These are phyloP conservation scores for Didymellaceae sp. DNA, from an alignment of 2,329 filamentous ascomycete species.

Conservation along the genomic window DNA sequence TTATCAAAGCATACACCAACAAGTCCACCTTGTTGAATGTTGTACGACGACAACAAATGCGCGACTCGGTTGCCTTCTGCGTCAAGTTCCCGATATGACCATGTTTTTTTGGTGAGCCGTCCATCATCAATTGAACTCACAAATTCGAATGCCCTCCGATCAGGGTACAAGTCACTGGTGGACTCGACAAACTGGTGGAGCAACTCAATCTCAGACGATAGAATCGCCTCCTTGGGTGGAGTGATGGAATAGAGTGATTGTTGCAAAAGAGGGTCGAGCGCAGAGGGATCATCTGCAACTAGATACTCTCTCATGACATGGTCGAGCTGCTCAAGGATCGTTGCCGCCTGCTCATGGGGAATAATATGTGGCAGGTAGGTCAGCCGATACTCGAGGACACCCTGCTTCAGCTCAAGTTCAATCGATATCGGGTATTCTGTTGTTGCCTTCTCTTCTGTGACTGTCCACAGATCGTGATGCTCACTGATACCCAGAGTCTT, in stretches of 20 bases:
- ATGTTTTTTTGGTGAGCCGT: slow-evolving; percentile 59
- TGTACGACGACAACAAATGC: slow-evolving; percentile 62
- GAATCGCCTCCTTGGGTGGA: slow-evolving; percentile 63
- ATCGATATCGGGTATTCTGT: slow-evolving; percentile 83
- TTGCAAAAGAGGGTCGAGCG: slow-evolving; percentile 46
- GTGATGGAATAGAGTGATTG: slow-evolving; percentile 67
- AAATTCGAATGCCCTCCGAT: slow-evolving; percentile 77
- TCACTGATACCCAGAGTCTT: slow-evolving; percentile 53
- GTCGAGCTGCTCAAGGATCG: slow-evolving; percentile 77
- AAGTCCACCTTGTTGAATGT: slow-evolving; percentile 63
- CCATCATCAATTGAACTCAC: slow-evolving; percentile 62
- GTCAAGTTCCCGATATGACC: slow-evolving; percentile 79
- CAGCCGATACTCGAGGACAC: slow-evolving; percentile 66
- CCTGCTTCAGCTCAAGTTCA: slow-evolving; percentile 70
- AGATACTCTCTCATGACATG: slow-evolving; percentile 67
- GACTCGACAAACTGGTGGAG: slow-evolving; percentile 81
- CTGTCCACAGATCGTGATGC: slow-evolving; percentile 59
- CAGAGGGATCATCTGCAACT: slow-evolving; percentile 51
- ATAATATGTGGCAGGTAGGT: slow-evolving; percentile 71
- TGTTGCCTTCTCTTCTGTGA: slow-evolving; percentile 69
- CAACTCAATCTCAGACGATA: slow-evolving; percentile 65
- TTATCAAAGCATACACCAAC: slow-evolving; percentile 84
- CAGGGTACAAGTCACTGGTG: slow-evolving; percentile 62
- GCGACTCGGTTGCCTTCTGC: slow-evolving; percentile 75
- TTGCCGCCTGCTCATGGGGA: slow-evolving; percentile 69